A percentile compares a stretch with the other conserved stretches of the same genome.
phyloP scores from a whole-genome alignment of 495 filamentous ascomycete species.

The Chaetomium cochliodes region DNA sequence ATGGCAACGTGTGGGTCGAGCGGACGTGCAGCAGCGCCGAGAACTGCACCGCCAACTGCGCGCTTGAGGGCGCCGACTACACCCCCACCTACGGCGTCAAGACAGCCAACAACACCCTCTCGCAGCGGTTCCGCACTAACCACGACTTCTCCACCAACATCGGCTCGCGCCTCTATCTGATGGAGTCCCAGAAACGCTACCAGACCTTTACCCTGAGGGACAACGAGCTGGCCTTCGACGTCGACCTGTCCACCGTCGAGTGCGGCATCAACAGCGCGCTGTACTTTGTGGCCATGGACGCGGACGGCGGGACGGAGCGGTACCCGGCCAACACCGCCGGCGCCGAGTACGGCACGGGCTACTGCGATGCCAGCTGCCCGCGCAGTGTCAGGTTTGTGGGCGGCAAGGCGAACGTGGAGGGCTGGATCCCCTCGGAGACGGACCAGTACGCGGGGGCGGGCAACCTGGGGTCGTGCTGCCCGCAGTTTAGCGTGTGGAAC shows the following conservation, averaged over 20 bases:
- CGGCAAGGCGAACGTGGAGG: slow-evolving; percentile 55
- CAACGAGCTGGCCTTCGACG: slow-evolving; percentile 58
- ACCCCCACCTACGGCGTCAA: slow-evolving; percentile 40
- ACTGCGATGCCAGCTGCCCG: slow-evolving; percentile 57
- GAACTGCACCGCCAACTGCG: slow-evolving; percentile 45
- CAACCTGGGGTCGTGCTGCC: slow-evolving; percentile 58
- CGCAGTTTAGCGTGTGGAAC: slow-evolving; percentile 63
- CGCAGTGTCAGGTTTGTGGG: slow-evolving; percentile 44
- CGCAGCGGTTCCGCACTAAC: slow-evolving; percentile 51
- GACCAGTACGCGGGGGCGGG: slow-evolving; percentile 13
- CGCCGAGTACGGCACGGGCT: slow-evolving; percentile 57
- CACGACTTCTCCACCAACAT: slow-evolving; percentile 44
- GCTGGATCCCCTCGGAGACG: slow-evolving; percentile 48
- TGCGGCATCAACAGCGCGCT: slow-evolving; percentile 57
- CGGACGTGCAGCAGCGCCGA: slow-evolving; percentile 32
- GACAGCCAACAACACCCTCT: slow-evolving; percentile 39
- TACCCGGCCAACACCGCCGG: slow-evolving; percentile 52
- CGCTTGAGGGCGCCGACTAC: slow-evolving; percentile 48
- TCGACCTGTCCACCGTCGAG: slow-evolving; percentile 47
- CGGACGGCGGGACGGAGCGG: slow-evolving; percentile 50
- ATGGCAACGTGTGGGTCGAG: slow-evolving; percentile 42
- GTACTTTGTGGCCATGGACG: slow-evolving; percentile 55
- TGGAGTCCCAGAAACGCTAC: slow-evolving; percentile 49
- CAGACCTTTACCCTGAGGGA: slow-evolving; percentile 52
- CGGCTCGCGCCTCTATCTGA: slow-evolving; percentile 52